Evolutionary conservation across 345 rosid species (phyloP).

Genomic region (Angophora floribunda): DNA sequence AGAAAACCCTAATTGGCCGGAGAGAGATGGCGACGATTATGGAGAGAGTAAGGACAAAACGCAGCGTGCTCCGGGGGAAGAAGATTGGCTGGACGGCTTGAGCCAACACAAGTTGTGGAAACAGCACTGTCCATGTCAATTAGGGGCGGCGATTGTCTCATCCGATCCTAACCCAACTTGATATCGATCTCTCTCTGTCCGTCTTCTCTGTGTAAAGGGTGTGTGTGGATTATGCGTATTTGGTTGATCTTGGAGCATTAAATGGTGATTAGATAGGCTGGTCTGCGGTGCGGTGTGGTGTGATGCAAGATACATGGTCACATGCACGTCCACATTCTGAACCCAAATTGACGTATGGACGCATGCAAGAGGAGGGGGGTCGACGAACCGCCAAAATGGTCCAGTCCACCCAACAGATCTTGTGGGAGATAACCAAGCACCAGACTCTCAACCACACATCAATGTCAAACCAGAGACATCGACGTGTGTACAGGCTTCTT

Average conservation of each 20-base stretch:
- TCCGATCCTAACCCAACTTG: neutral
- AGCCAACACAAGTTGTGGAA: neutral
- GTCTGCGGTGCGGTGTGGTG: neutral
- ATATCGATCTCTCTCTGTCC: neutral
- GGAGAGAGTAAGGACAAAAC: neutral
- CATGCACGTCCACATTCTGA: neutral
- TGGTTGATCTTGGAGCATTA: neutral
- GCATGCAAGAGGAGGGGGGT: slow-evolving; percentile 18
- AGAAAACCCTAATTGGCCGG: neutral
- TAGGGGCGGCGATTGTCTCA: neutral
- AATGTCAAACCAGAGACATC: neutral
- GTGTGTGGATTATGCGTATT: neutral
- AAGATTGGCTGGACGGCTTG: neutral
- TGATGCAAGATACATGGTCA: neutral
- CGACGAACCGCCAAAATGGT: slow-evolving; percentile 69
- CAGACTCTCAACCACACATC: neutral
- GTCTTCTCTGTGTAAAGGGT: neutral
- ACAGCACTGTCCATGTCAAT: neutral
- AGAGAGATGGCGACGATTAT: neutral
- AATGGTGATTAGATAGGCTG: neutral
- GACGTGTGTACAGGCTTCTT: neutral
- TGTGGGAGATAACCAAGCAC: neutral
- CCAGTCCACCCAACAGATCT: slow-evolving; percentile 47
- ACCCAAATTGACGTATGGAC: neutral
- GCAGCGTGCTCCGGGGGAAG: neutral